Evolutionary conservation across 2,329 filamentous ascomycete genomes (phyloP).

Genomic region (Aspergillus fischeri): DNA sequence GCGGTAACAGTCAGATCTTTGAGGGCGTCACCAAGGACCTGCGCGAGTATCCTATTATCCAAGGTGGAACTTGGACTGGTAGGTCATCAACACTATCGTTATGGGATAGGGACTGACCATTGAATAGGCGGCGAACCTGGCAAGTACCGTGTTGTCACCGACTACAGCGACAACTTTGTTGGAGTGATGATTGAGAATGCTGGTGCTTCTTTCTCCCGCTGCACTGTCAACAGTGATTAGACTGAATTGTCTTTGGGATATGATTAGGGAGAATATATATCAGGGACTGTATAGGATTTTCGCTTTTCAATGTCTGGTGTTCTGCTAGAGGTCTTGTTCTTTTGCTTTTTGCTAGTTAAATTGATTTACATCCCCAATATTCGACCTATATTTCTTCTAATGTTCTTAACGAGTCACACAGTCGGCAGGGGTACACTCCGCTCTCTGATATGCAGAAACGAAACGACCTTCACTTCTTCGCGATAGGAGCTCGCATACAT

Average conservation of each 20-base stretch:
- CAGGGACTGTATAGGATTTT: not conserved
- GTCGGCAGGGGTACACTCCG: too few relatives aligned
- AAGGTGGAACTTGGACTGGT: constrained; percentile 9
- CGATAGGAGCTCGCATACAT: too few relatives aligned
- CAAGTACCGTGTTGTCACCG: constrained; percentile 8
- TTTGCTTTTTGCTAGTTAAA: not conserved
- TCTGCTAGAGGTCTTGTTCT: not conserved
- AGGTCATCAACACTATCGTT: not conserved
- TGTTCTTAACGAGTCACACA: too few relatives aligned
- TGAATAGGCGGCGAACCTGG: constrained; percentile 10
- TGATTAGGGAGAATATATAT: not conserved
- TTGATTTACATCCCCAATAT: not conserved
- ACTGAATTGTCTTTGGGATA: not conserved
- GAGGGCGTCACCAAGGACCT: constrained; percentile 7
- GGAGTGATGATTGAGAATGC: constrained; percentile 10
- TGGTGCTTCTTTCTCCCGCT: constrained; percentile 6
- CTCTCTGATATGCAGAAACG: too few relatives aligned
- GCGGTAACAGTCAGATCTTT: constrained; percentile 2
- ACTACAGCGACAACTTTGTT: constrained; percentile 11
- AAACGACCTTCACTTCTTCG: too few relatives aligned
- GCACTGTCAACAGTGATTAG: constrained; percentile 6
- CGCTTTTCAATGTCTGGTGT: not conserved
- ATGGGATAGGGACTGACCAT: not conserved
- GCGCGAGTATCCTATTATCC: constrained; percentile 8
- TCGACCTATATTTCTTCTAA: too few relatives aligned